Conservation (phyloP, 129 eudicot genomes). For the Erigeron canadensis region DNA sequence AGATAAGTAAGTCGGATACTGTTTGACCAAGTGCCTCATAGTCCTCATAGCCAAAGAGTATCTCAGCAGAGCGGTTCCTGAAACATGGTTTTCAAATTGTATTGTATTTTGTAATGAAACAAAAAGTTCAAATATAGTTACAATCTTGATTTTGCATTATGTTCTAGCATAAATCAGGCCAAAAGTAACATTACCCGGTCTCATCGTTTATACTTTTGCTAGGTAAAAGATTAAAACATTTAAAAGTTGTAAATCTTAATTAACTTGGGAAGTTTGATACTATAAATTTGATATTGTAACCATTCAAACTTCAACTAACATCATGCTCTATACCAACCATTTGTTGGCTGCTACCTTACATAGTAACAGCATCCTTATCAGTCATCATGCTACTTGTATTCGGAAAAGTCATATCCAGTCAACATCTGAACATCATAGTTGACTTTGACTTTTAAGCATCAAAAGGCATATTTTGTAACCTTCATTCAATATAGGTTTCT, state of each 20-base stretch:
- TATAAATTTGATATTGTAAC: neutral
- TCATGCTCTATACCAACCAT: neutral
- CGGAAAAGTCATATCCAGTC: conserved; percentile 12
- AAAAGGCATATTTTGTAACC: neutral
- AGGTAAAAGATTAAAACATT: neutral
- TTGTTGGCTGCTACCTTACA: neutral
- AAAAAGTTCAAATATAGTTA: neutral
- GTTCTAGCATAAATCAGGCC: neutral
- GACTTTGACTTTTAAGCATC: conserved; percentile 9
- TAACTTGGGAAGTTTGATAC: neutral
- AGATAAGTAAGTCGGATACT: conserved; percentile 47
- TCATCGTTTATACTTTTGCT: neutral
- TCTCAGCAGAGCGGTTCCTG: conserved; percentile 87
- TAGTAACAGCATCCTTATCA: neutral
- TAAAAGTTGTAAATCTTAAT: neutral
- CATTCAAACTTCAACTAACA: neutral
- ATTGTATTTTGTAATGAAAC: neutral
- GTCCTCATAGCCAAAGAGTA: conserved; percentile 72
- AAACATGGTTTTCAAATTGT: neutral
- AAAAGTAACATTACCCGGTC: neutral
- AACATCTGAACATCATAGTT: neutral
- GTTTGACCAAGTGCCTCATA: conserved; percentile 71
- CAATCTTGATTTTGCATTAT: neutral
- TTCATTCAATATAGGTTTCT: neutral
- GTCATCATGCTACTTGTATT: neutral